Evolutionary conservation across 2,329 filamentous ascomycete genomes (phyloP), one percentile per base, ranked within the genome.

Genomic region (Chrysoporthe deuterocubensis): DNA sequence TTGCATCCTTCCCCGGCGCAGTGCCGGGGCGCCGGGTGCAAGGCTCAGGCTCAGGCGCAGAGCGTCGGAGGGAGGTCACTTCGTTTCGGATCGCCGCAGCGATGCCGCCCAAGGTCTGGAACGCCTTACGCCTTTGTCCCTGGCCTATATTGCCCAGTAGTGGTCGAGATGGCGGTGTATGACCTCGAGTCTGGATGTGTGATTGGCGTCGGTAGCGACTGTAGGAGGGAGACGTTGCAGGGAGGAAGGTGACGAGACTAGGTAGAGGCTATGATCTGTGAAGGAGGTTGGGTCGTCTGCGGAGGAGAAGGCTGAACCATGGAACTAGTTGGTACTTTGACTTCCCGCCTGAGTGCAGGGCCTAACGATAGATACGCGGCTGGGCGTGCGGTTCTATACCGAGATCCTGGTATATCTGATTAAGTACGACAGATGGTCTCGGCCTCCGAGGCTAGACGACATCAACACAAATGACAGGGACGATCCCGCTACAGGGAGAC

Each of bases 1-100:
- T 82, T 76, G 82, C 82, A 83, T 84, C 76, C 81, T 83, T 77
- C 74, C 73, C 57, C 57, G 42, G 57, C 57, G 42, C 57, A 54
- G 64, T 50, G 64, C 64, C 43, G 54, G 18, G 18, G 54, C 54
- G 54, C 54, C 54, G 50, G 26, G 50, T 54, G 14, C 21, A 26
- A 54, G 50, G 50, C 50, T 32, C 44, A 57, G 50, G 50, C 54
- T 40, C 32, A 40, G 34, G 54, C 54, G 54, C 34, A 57, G 34
- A 32, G 54, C 54, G 54, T 57, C 18, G 62, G 58, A 66, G 58
- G 62, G 58, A 60, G 63, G 44, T 66, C 18, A 44, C 52, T 59
- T 66, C 32, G 46, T 58, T 52, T 46, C 63, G 43, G 62, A 57
- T 64, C 56, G 62, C 48, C 61, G 43, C 21, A 48, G 40, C 42